phyloP scores from a whole-genome alignment of 768 basidiomycete species.

The Psilocybe tampanensis region DNA sequence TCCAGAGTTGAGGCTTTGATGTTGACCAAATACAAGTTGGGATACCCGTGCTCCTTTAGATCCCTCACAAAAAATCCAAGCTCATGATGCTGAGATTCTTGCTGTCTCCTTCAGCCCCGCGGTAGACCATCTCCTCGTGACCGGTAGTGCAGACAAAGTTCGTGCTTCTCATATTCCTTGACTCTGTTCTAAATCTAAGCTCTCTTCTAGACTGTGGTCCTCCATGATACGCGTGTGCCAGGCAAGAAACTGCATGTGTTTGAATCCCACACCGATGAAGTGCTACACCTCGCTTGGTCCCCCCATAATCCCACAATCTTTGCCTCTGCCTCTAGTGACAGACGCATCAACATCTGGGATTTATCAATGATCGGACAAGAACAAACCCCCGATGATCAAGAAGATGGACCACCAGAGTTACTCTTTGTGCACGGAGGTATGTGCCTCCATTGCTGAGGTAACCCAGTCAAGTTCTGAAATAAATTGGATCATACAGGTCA shows the following conservation, averaged over 20 bases:
- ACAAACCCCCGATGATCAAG: slow-evolving; percentile 97
- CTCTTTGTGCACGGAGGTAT: slow-evolving; percentile 94
- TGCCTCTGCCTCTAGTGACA: slow-evolving; percentile 92
- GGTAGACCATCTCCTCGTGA: slow-evolving; percentile 76
- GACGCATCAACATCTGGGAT: slow-evolving; percentile 96
- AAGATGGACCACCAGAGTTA: slow-evolving; percentile 96
- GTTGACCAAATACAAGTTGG: slow-evolving; percentile 63
- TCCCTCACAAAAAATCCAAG: slow-evolving; percentile 73
- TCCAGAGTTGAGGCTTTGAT: slow-evolving; percentile 9
- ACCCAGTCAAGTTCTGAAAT: slow-evolving; percentile 2
- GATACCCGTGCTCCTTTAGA: slow-evolving; percentile 80
- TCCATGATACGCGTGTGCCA: slow-evolving; percentile 86
- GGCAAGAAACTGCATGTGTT: slow-evolving; percentile 84
- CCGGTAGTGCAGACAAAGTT: slow-evolving; percentile 94
- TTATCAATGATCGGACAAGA: slow-evolving; percentile 88
- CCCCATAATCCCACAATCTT: slow-evolving; percentile 92
- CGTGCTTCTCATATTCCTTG: background rate
- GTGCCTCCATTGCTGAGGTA: slow-evolving; percentile 20
- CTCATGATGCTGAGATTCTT: slow-evolving; percentile 90
- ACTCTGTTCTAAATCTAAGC: background rate
- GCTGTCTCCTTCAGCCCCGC: slow-evolving; percentile 90
- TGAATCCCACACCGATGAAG: slow-evolving; percentile 92
- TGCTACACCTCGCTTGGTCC: slow-evolving; percentile 94
- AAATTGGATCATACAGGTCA: slow-evolving; percentile 56
- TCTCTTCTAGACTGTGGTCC: slow-evolving; percentile 67